A percentile compares a stretch with the other conserved stretches of the same genome.
These are phyloP conservation scores for Leishmania mexicana DNA, from an alignment of 208 protist genomes.

Conservation along the genomic window DNA sequence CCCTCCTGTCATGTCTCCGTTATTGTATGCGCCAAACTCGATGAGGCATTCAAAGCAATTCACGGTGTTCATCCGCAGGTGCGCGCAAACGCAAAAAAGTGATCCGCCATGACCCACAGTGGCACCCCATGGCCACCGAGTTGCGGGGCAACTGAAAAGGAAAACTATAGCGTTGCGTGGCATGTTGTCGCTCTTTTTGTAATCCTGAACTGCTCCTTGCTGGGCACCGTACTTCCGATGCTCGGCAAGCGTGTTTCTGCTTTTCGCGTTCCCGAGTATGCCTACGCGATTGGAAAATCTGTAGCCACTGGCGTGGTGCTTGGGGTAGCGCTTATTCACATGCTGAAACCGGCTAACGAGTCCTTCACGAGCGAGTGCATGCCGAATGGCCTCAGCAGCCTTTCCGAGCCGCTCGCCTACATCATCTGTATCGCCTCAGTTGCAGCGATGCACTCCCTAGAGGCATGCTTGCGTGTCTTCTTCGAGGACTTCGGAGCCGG, in stretches of 20 bases:
- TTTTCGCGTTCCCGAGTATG: slow-evolving; percentile 40
- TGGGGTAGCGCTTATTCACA: slow-evolving; percentile 57
- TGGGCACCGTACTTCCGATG: slow-evolving; percentile 53
- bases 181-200: slow-evolving; percentile 26
- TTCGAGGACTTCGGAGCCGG: not conserved
- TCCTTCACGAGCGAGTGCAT: slow-evolving; percentile 34
- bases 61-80: not conserved
- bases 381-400: slow-evolving; percentile 8
- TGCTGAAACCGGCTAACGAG: slow-evolving; percentile 40
- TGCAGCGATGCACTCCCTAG: slow-evolving; percentile 40
- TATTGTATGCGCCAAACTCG: no score
- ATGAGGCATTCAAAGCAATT: not conserved
- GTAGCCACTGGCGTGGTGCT: slow-evolving; percentile 63
- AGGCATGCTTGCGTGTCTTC: slow-evolving; percentile 27
- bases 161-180: slow-evolving; percentile 20
- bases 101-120: not conserved
- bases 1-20: not conserved
- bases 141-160: slow-evolving; percentile 9
- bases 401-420: slow-evolving; percentile 30
- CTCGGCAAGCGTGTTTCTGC: slow-evolving; percentile 39
- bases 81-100: not conserved
- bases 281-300: slow-evolving; percentile 56
- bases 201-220: slow-evolving; percentile 27
- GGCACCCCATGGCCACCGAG: not conserved
- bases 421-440: slow-evolving; percentile 37